Conservation (phyloP, 345 rosid species). For the Tarenaya hassleriana region DNA sequence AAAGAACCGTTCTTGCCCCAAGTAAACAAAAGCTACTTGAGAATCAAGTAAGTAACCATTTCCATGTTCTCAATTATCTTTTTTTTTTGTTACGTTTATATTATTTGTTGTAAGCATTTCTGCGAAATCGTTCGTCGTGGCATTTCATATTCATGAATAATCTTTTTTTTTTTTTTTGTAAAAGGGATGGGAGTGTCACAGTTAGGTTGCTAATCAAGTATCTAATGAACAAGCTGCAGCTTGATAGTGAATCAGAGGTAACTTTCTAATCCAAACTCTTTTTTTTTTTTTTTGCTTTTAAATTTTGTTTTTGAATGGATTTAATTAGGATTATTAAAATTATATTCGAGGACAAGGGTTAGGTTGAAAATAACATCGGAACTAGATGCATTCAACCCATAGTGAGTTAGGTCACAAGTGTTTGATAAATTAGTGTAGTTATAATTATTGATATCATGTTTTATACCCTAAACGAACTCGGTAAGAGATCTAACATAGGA, state of each 20-base stretch:
- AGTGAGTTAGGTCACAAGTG: no score
- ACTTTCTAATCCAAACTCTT: slow-evolving; percentile 10
- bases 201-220: slow-evolving; percentile 83
- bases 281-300: slow-evolving; percentile 7
- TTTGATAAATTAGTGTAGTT: no score
- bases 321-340: no score
- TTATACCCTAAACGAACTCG: no score
- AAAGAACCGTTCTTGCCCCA: slow-evolving; percentile 90
- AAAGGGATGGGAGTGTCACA: slow-evolving; percentile 92
- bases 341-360: no score
- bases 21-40: slow-evolving; percentile 83
- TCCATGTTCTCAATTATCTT: no score
- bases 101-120: not conserved
- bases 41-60: slow-evolving; percentile 94
- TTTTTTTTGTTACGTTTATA: slow-evolving; percentile 3
- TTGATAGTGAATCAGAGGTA: slow-evolving; percentile 97
- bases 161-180: slow-evolving; percentile 18
- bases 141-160: no score
- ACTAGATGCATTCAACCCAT: no score
- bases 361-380: no score
- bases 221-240: slow-evolving; percentile 76
- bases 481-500: no score
- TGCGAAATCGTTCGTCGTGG: no score
- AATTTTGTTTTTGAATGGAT: not conserved
- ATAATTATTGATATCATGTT: no score